phyloP scores from a whole-genome alignment of 2,329 filamentous ascomycete genomes.

The Ophiostoma ips region DNA sequence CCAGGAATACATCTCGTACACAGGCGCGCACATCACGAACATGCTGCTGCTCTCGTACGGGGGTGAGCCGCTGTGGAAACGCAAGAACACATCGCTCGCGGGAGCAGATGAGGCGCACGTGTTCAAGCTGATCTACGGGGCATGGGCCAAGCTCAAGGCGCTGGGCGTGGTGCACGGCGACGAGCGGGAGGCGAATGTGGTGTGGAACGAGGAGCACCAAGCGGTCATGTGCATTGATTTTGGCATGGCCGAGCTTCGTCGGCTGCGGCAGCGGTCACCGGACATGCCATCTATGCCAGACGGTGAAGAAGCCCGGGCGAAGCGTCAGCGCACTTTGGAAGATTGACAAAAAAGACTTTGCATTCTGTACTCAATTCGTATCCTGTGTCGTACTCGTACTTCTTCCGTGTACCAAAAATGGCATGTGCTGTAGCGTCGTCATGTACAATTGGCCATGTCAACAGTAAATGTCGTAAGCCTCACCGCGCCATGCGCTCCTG shows the following conservation, averaged over 20 bases:
- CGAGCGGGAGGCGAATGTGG: not conserved
- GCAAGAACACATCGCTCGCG: not conserved
- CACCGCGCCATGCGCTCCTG: too few species aligned
- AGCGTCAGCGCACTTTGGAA: too few species aligned
- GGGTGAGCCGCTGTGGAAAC: slow-evolving; percentile 1
- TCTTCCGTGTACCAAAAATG: too few species aligned
- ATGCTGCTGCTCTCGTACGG: slow-evolving; percentile 7
- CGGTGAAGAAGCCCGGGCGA: too few species aligned
- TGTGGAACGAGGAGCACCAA: not conserved
- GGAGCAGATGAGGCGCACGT: not conserved
- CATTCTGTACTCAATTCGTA: too few species aligned
- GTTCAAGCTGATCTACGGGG: not conserved
- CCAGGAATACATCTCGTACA: not conserved
- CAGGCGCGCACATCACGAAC: slow-evolving; percentile 1
- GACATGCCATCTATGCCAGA: too few species aligned
- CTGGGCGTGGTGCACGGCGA: not conserved
- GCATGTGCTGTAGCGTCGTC: too few species aligned
- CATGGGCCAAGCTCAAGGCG: not conserved
- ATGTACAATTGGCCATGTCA: too few species aligned
- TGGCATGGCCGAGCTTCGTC: not conserved
- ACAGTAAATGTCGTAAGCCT: too few species aligned
- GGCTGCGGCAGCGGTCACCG: too few species aligned
- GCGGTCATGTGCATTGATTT: not conserved
- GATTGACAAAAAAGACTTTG: too few species aligned
- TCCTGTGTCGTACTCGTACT: too few species aligned